Evolutionary conservation across 345 rosid species (phyloP).

Genomic region (Rhizophora mangle): DNA sequence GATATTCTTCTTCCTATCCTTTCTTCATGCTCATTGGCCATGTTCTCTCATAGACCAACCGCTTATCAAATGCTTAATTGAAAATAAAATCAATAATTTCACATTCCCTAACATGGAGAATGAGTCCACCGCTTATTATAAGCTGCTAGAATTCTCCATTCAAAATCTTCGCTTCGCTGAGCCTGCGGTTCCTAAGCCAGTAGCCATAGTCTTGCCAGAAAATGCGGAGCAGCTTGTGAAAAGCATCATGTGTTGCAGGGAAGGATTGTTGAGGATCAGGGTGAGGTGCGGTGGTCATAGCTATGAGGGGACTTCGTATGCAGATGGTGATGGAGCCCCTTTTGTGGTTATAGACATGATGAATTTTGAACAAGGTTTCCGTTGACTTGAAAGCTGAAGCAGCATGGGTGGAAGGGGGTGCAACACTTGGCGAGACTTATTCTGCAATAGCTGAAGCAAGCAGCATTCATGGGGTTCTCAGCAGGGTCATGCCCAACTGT

Average conservation of each 20-base stretch:
- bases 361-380: slow-evolving; percentile 18
- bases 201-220: slow-evolving; percentile 23
- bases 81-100: slow-evolving; percentile 38
- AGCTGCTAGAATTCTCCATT: slow-evolving; percentile 39
- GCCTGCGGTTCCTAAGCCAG: slow-evolving; percentile 10
- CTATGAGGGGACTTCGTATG: slow-evolving; percentile 25
- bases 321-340: background rate
- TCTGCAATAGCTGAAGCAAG: slow-evolving; percentile 23
- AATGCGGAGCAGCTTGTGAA: slow-evolving; percentile 8
- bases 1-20: background rate
- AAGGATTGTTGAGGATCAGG: slow-evolving; percentile 5
- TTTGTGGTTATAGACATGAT: slow-evolving; percentile 28
- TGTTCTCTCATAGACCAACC: slow-evolving; percentile 11
- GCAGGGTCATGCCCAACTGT: slow-evolving; percentile 34
- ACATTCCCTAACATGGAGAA: slow-evolving; percentile 31
- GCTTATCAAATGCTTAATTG: slow-evolving; percentile 38
- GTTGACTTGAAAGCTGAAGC: slow-evolving; percentile 12
- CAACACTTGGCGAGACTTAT: slow-evolving; percentile 30
- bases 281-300: slow-evolving; percentile 34
- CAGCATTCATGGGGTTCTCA: slow-evolving; percentile 17
- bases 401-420: slow-evolving; percentile 28
- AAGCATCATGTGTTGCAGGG: slow-evolving; percentile 17
- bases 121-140: slow-evolving; percentile 20
- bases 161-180: slow-evolving; percentile 28
- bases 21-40: background rate